These are phyloP conservation scores for Debaryomyces prosopidis DNA, from an alignment of 805 yeast genomes.

Conservation along the genomic window DNA sequence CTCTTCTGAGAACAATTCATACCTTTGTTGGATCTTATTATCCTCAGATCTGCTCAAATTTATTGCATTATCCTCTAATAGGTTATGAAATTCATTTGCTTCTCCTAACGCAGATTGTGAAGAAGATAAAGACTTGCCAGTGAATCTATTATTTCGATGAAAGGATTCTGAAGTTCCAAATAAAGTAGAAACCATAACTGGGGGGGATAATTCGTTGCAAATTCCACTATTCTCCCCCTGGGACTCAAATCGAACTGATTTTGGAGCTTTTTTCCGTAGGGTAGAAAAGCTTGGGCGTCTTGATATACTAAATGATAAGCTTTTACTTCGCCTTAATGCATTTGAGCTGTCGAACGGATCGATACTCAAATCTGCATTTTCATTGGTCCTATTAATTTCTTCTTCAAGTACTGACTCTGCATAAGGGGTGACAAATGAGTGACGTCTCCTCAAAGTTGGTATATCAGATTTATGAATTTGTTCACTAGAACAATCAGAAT, in stretches of 20 bases:
- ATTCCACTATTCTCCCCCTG: too few relatives aligned
- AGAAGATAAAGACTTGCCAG: too few relatives aligned
- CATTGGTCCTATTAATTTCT: constrained; percentile 5
- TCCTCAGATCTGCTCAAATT: constrained; percentile 3
- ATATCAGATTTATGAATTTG: constrained; percentile 5
- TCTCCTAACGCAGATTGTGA: not conserved
- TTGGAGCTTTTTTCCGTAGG: constrained; percentile 8
- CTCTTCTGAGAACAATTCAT: constrained; percentile 1
- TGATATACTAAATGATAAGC: constrained; percentile 11
- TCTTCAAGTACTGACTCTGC: constrained; percentile 5
- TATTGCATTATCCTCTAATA: constrained; percentile 1
- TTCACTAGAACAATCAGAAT: constrained; percentile 3
- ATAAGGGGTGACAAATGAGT: constrained; percentile 12
- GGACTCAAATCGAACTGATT: constrained; percentile 10
- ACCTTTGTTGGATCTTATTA: constrained; percentile 4
- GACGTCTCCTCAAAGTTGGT: constrained; percentile 11
- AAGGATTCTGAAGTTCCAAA: not conserved
- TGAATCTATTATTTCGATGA: not conserved
- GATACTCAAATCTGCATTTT: constrained; percentile 16
- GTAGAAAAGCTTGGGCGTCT: constrained; percentile 10
- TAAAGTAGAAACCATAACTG: not conserved
- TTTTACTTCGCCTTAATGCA: constrained; percentile 15
- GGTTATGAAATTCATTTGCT: not conserved
- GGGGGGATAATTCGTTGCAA: too few relatives aligned
- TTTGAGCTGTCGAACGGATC: constrained; percentile 19